Percentiles rank a stretch among this genome's conserved stretches.
Conservation (phyloP, 352 stramenopile species). For the Globisporangium carolinianum region DNA sequence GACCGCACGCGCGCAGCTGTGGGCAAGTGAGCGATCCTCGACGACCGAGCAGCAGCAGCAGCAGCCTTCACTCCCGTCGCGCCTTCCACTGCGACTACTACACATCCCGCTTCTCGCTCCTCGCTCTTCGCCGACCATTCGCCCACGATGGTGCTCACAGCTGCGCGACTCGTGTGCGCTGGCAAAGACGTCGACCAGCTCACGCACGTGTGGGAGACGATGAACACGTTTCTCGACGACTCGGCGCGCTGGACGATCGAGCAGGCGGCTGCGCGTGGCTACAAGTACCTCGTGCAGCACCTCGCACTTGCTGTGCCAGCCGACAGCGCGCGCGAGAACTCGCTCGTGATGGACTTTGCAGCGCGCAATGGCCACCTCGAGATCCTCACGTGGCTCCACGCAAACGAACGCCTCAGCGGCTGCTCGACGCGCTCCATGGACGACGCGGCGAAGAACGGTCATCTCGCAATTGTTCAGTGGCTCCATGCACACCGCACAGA, state of each 20-base stretch:
- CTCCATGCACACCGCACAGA: conserved; percentile 46
- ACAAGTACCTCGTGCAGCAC: conserved; percentile 67
- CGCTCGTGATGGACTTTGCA: conserved; percentile 72
- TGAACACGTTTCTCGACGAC: conserved; percentile 48
- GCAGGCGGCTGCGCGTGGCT: conserved; percentile 41
- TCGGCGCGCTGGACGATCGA: conserved; percentile 56
- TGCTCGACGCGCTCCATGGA: conserved; percentile 54
- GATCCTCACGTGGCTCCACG: conserved; percentile 55
- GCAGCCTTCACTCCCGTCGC: too few species aligned
- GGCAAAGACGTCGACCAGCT: conserved; percentile 41
- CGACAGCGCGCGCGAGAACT: conserved; percentile 22
- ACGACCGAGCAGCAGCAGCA: neutral
- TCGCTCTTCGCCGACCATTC: neutral
- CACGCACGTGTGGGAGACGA: conserved; percentile 41
- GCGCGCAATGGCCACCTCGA: conserved; percentile 58
- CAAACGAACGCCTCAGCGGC: conserved; percentile 32
- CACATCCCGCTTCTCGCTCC: neutral
- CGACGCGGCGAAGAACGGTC: conserved; percentile 48
- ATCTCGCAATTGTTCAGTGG: conserved; percentile 49
- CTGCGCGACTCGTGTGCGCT: conserved; percentile 37
- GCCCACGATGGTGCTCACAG: conserved; percentile 41
- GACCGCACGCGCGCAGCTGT: conserved; percentile 10
- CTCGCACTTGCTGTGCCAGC: conserved; percentile 28
- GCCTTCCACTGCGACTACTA: neutral
- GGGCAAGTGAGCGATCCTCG: neutral